Evolutionary conservation across 345 rosid species (phyloP).

Genomic region (Citrus sinensis): DNA sequence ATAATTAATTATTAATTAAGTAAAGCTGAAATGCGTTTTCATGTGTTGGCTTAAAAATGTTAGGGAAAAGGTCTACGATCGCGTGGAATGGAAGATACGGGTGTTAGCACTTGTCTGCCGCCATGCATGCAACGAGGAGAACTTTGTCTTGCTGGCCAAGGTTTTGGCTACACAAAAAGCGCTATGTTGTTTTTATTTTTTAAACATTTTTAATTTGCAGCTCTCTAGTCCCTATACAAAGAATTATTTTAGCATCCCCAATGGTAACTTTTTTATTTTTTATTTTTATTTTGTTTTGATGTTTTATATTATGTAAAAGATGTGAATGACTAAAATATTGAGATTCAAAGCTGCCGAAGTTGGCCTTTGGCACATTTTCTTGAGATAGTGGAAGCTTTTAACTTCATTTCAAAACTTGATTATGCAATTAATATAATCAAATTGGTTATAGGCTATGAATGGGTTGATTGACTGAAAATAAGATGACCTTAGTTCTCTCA

Average conservation of each 20-base stretch:
- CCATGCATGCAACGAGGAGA: constrained; percentile 52
- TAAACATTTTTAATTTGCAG: not conserved
- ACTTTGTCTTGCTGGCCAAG: constrained; percentile 23
- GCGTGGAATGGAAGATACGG: constrained; percentile 50
- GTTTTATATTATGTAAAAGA: not conserved
- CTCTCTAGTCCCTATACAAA: constrained; percentile 14
- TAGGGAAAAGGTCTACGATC: constrained; percentile 24
- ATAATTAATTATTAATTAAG: not conserved
- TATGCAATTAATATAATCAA: not conserved
- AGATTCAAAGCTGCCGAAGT: constrained; percentile 13
- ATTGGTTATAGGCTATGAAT: not conserved
- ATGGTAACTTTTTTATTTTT: not conserved
- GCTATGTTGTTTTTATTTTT: not conserved
- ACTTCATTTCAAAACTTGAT: not conserved
- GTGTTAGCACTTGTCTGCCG: constrained; percentile 53
- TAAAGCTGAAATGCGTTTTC: constrained; percentile 4
- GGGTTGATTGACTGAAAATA: not conserved
- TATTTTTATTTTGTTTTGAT: not conserved
- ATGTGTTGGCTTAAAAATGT: constrained; percentile 16
- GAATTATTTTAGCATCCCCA: not conserved
- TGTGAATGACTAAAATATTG: not conserved
- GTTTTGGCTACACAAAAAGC: not conserved
- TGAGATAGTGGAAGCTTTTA: constrained; percentile 9
- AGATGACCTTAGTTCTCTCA: not conserved
- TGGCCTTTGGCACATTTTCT: constrained; percentile 23